Percentiles rank a stretch among this genome's conserved stretches.
phyloP scores from a whole-genome alignment of 2,329 filamentous ascomycete genomes.

The Ophiostoma australiae region DNA sequence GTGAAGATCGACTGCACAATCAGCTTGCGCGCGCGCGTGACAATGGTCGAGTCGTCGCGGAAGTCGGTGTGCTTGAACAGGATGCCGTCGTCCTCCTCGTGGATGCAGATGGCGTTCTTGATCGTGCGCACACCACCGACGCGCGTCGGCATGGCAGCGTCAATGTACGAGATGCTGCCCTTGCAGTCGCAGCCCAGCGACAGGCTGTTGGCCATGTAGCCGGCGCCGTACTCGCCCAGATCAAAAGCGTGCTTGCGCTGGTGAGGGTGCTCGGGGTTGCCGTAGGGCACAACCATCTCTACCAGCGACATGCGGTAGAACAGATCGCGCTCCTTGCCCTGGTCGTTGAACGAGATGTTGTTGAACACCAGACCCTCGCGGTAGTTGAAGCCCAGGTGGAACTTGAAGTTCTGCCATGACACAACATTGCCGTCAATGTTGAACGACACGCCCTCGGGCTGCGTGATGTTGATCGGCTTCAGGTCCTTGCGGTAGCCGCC shows the following conservation, averaged over 20 bases:
- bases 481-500: conserved; percentile 73
- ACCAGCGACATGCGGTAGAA: conserved; percentile 87
- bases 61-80: conserved; percentile 94
- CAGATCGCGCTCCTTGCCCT: conserved; percentile 67
- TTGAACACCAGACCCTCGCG: conserved; percentile 85
- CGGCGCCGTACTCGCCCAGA: conserved; percentile 67
- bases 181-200: conserved; percentile 80
- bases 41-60: conserved; percentile 78
- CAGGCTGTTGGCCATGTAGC: conserved; percentile 78
- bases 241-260: conserved; percentile 80
- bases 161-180: conserved; percentile 84
- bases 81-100: conserved; percentile 88
- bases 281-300: conserved; percentile 92
- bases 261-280: conserved; percentile 73
- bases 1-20: conserved; percentile 90
- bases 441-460: conserved; percentile 82
- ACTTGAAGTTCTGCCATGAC: conserved; percentile 88
- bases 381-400: conserved; percentile 94
- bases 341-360: conserved; percentile 86
- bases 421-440: conserved; percentile 59
- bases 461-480: conserved; percentile 71
- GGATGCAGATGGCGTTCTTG: conserved; percentile 91
- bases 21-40: conserved; percentile 80
- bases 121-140: conserved; percentile 70
- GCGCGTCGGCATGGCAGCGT: conserved; percentile 76